Evolutionary conservation across 78 protist species (phyloP).

Genomic region (Dictyostelium firmibasis): DNA sequence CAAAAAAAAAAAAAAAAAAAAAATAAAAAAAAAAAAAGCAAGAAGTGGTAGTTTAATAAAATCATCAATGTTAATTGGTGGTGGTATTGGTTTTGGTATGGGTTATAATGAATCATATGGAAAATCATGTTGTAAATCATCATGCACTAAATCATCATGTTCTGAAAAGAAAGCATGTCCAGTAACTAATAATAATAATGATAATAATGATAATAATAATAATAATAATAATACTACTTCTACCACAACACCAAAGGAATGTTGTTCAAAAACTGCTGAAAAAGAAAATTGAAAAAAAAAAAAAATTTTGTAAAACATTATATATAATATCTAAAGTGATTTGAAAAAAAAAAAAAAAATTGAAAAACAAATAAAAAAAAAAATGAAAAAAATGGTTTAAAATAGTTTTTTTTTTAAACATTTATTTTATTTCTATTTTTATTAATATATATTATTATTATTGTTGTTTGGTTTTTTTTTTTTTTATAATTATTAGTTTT

Average conservation of each 20-base stretch:
- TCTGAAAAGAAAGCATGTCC: not conserved
- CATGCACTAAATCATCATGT: not conserved
- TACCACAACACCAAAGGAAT: not conserved
- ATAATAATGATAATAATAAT: too few species aligned
- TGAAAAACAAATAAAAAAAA: not conserved
- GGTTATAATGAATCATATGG: not conserved
- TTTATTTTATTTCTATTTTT: not conserved
- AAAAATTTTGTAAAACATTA: not conserved
- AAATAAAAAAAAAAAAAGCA: not conserved
- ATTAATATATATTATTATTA: not conserved
- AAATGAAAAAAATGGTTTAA: too few species aligned
- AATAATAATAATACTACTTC: too few species aligned
- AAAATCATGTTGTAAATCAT: too few species aligned
- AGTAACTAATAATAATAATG: not conserved
- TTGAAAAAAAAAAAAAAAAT: not conserved
- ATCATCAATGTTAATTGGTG: conserved; percentile 2
- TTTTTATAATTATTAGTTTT: not conserved
- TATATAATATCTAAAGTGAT: too few species aligned
- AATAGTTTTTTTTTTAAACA: not conserved
- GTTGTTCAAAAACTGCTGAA: not conserved
- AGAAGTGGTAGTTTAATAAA: not conserved
- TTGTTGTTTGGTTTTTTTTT: too few species aligned
- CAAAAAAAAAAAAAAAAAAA: too few species aligned
- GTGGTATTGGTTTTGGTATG: not conserved
- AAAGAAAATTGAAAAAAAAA: not conserved